Evolutionary conservation across 192 early-diverging fungal genomes (phyloP), one percentile per base, ranked within the genome.

Genomic region (Linnemannia elongata): DNA sequence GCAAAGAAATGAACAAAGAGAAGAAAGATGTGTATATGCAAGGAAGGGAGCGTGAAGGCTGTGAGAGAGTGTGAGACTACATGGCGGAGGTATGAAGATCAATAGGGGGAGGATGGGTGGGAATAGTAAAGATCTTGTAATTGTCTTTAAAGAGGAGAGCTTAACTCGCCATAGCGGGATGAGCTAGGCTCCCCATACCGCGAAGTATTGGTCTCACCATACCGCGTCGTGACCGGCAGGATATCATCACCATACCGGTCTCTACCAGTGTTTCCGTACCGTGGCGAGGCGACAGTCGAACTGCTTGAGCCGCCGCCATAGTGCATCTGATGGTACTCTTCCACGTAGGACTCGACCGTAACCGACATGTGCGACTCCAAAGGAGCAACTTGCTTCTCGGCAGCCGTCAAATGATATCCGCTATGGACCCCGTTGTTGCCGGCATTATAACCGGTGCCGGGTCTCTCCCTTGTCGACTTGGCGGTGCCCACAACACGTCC

Each of bases 291-390:
- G 10, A 66, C 30, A 66, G 60, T 66, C 3, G 74, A 39, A 30
- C 76, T 52, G 24, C 49, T 36, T 4, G 44, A 49, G 30, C 68
- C 68, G 22, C 27, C 41, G 4, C 81, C 75, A 63, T 63, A 76
- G 36, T 82, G 75, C 30, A 82, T 27, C 13, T 82, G 81, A 35
- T 82, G 81, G 60, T 82, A 82, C 75, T 82, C 81, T 47, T 82
- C 81, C 17, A 82, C 81, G 68, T 82, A 82, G 6, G 81, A 82
- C 55, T 82, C 81, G 75, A 82, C 81, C 18, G 81, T 77, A 24
- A 82, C 73, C 9, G 81, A 82, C 36, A 77, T 13, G 33, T 82
- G 81, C 17, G 81, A 82, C 39, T 82, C 81, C 30, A 77, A 13
- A 6, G 75, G 75, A 22, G 81, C 81, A 39, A 76, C 74, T 54